phyloP scores from a whole-genome alignment of 805 yeast genomes.

The Saccharomycopsis sp. region DNA sequence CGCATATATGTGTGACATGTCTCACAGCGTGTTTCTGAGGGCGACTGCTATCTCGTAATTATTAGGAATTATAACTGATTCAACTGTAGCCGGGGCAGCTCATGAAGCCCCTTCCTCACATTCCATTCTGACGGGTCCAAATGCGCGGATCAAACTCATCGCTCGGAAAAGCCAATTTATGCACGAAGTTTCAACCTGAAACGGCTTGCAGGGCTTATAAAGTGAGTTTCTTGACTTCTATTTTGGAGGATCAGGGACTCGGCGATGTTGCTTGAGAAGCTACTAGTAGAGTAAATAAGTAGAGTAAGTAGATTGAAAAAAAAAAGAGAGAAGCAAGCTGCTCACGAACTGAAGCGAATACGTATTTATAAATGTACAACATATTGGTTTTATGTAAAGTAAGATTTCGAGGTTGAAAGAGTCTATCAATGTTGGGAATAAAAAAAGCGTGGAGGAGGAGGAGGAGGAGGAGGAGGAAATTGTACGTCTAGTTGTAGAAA shows the following conservation, averaged over 20 bases:
- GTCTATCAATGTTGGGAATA: background rate
- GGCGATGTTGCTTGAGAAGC: no score
- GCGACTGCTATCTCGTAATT: background rate
- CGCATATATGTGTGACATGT: background rate
- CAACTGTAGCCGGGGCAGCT: no score
- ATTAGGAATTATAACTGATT: no score
- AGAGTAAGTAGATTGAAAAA: background rate
- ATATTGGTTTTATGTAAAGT: background rate
- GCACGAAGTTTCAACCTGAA: background rate
- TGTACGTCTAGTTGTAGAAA: slow-evolving; percentile 37
- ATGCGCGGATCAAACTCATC: background rate
- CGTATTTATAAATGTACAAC: background rate
- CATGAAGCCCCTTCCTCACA: background rate
- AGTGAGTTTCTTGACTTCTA: no score
- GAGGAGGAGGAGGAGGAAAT: background rate
- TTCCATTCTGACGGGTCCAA: no score
- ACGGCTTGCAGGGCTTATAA: background rate
- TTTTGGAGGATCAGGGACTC: no score
- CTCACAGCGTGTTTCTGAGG: background rate
- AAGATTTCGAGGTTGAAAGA: background rate
- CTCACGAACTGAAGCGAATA: background rate
- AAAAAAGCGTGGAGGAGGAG: background rate
- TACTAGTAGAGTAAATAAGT: background rate
- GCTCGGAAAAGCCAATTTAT: background rate
- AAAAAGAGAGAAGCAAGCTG: background rate